Percentiles rank a stretch among this genome's conserved stretches.
These are phyloP conservation scores for Nepenthes mirabilis DNA, from an alignment of 148 eudicot genomes.

Conservation along the genomic window DNA sequence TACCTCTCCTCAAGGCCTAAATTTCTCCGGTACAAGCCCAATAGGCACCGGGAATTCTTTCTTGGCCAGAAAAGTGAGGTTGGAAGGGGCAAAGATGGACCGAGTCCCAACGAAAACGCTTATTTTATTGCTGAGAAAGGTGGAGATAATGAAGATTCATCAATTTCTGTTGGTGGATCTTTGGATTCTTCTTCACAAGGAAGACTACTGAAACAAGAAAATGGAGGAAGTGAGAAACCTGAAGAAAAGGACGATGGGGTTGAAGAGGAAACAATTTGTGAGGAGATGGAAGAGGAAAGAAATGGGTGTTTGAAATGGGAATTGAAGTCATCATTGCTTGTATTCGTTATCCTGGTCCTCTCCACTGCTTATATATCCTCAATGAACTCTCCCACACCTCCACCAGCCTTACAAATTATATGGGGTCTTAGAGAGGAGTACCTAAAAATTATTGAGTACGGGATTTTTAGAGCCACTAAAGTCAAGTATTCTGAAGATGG, in stretches of 20 bases:
- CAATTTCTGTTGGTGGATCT: constrained; percentile 5
- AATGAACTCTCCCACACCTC: constrained; percentile 28
- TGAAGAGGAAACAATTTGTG: constrained; percentile 17
- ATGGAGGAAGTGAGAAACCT: constrained; percentile 2
- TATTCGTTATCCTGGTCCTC: constrained; percentile 20
- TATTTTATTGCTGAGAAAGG: constrained; percentile 8
- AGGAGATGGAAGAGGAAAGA: constrained; percentile 12
- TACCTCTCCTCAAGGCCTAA: constrained; percentile 64
- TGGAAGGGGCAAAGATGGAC: constrained; percentile 3
- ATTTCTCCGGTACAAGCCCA: constrained; percentile 45
- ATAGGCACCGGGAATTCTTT: constrained; percentile 21
- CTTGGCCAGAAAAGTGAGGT: constrained; percentile 2
- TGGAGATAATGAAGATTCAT: constrained; percentile 5
- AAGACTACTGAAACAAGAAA: constrained; percentile 4
- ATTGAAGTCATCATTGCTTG: constrained; percentile 25
- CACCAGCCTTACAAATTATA: constrained; percentile 1
- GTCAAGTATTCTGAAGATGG: not conserved
- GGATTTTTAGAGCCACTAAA: not conserved
- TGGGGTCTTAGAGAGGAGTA: not conserved
- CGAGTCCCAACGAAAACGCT: constrained; percentile 1
- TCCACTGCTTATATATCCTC: constrained; percentile 25
- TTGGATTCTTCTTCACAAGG: constrained; percentile 8
- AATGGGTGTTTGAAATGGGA: constrained; percentile 20
- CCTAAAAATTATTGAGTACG: not conserved
- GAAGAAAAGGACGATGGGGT: constrained; percentile 5